Evolutionary conservation across 331 rosid species (phyloP).

Genomic region (Arachis monticola): DNA sequence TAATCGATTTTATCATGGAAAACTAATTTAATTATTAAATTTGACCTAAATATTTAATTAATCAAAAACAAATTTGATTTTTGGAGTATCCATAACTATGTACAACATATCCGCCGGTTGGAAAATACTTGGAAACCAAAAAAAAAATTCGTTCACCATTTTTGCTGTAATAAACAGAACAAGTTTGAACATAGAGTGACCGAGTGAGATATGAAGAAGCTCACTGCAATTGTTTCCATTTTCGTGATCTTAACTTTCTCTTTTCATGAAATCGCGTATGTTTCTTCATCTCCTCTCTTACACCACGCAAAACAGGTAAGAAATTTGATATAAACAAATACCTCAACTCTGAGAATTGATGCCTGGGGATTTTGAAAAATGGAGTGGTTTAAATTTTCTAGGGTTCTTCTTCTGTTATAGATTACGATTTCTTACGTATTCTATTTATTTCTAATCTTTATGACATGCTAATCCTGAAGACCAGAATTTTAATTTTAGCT

Average conservation of each 20-base stretch:
- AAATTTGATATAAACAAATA: slow-evolving; percentile 3
- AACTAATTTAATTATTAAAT: too few relatives aligned
- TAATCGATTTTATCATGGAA: too few relatives aligned
- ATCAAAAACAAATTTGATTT: too few relatives aligned
- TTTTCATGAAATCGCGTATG: slow-evolving; percentile 39
- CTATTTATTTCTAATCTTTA: slow-evolving; percentile 1
- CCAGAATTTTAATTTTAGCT: slow-evolving; percentile 1
- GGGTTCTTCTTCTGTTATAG: slow-evolving; percentile 29
- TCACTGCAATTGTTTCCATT: slow-evolving; percentile 26
- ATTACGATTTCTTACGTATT: background rate
- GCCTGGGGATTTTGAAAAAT: slow-evolving; percentile 6
- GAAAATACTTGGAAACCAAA: too few relatives aligned
- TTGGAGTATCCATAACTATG: too few relatives aligned
- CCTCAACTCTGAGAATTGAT: background rate
- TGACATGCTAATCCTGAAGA: background rate
- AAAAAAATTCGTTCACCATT: background rate
- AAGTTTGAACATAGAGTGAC: slow-evolving; percentile 6
- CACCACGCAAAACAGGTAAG: slow-evolving; percentile 50
- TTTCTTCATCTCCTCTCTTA: slow-evolving; percentile 53
- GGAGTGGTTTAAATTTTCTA: slow-evolving; percentile 19
- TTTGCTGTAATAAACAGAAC: slow-evolving; percentile 13
- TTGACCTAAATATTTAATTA: too few relatives aligned
- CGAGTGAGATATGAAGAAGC: slow-evolving; percentile 49
- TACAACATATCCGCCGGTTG: too few relatives aligned
- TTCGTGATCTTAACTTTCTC: slow-evolving; percentile 35